Conservation (phyloP, 768 basidiomycete species). For the Tulasnella sp. region DNA sequence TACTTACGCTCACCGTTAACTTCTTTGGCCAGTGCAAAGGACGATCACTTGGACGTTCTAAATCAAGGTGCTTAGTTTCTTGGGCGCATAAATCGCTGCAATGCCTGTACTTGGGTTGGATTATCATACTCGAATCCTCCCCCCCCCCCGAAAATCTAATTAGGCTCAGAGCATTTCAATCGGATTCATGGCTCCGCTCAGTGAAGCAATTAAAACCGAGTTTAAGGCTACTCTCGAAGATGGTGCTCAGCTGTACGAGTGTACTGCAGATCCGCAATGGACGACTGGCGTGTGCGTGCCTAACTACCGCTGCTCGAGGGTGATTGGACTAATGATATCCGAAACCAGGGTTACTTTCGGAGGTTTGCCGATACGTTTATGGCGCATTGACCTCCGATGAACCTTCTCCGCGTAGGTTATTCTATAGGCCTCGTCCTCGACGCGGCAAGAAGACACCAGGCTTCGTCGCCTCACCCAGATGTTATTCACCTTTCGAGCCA, state of each 20-base stretch:
- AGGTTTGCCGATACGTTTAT: neutral
- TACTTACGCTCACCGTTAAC: neutral
- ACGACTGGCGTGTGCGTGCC: neutral
- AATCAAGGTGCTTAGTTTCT: neutral
- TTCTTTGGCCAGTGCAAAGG: neutral
- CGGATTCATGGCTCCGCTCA: neutral
- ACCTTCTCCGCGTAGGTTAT: neutral
- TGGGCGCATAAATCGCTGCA: too few relatives aligned
- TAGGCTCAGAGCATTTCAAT: neutral
- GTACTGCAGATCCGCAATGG: slow-evolving; percentile 15
- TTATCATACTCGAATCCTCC: neutral
- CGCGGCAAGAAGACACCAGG: neutral
- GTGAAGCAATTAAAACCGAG: too few relatives aligned
- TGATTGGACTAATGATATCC: neutral
- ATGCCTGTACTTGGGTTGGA: neutral
- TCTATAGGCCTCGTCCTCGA: neutral
- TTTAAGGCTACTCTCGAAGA: neutral
- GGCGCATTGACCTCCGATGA: neutral
- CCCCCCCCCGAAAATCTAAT: neutral
- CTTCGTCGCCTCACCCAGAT: neutral
- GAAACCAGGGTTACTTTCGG: slow-evolving; percentile 18
- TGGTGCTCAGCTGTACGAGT: slow-evolving; percentile 22
- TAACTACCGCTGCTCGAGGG: neutral
- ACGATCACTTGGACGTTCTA: neutral
- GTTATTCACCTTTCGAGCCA: slow-evolving; percentile 1